Percentiles rank a stretch among this genome's conserved stretches.
Conservation (phyloP, 495 filamentous ascomycete species). For the Daldinia loculata region DNA sequence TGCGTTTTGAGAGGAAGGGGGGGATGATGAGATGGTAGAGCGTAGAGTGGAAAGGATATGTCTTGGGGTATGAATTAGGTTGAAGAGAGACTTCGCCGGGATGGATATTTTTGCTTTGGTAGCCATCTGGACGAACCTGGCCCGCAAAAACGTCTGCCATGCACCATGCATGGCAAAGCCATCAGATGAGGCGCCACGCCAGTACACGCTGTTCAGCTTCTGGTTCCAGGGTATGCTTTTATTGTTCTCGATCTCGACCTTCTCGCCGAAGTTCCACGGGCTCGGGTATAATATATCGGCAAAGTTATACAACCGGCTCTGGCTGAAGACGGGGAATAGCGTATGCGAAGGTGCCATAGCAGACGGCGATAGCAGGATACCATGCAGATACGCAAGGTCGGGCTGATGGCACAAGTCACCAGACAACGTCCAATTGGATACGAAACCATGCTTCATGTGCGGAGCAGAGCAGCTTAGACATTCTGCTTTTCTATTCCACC, state of each 20-base stretch:
- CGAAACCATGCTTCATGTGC: slow-evolving; percentile 73
- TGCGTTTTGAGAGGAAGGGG: not conserved
- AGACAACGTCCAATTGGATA: slow-evolving; percentile 69
- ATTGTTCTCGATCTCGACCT: slow-evolving; percentile 60
- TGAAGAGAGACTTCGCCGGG: slow-evolving; percentile 23
- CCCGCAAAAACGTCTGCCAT: slow-evolving; percentile 56
- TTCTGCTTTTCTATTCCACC: slow-evolving; percentile 62
- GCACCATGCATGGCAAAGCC: slow-evolving; percentile 50
- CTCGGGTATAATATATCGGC: slow-evolving; percentile 79
- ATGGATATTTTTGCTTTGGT: slow-evolving; percentile 53
- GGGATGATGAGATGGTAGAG: not conserved
- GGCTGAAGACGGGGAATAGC: slow-evolving; percentile 77
- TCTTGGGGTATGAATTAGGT: slow-evolving; percentile 17
- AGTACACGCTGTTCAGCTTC: slow-evolving; percentile 66
- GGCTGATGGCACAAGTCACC: slow-evolving; percentile 80
- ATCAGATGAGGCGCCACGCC: slow-evolving; percentile 65
- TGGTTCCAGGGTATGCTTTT: slow-evolving; percentile 58
- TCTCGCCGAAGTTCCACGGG: slow-evolving; percentile 68
- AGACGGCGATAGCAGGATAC: slow-evolving; percentile 70
- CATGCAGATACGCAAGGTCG: slow-evolving; percentile 76
- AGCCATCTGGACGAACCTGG: slow-evolving; percentile 69
- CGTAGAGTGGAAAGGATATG: not conserved
- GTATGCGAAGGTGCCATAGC: slow-evolving; percentile 68
- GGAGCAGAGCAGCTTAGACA: slow-evolving; percentile 69
- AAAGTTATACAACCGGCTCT: slow-evolving; percentile 69